Percentiles rank a stretch among this genome's conserved stretches.
Conservation (phyloP, 1,284 basidiomycete species). For the Sanguinoderma infundibulare region DNA sequence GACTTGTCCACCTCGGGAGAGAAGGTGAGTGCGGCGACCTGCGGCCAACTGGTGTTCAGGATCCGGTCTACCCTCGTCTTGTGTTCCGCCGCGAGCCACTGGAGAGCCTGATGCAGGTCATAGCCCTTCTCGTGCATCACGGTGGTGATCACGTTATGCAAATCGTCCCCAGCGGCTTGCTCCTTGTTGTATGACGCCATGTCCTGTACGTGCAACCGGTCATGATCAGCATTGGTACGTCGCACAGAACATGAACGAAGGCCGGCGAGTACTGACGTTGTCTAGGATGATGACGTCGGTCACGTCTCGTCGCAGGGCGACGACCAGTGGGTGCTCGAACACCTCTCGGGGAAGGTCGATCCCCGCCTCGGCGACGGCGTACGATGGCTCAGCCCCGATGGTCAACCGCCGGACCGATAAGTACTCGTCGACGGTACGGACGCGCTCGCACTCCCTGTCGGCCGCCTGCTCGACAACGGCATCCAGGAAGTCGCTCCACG, state of each 20-base stretch:
- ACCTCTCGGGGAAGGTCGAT: slow-evolving; percentile 41
- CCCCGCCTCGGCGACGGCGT: slow-evolving; percentile 38
- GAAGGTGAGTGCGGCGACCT: slow-evolving; percentile 8
- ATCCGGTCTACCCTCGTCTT: slow-evolving; percentile 5
- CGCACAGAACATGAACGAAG: too few species aligned
- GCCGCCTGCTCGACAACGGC: slow-evolving; percentile 38
- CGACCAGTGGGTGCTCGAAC: slow-evolving; percentile 38
- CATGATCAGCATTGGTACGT: too few species aligned
- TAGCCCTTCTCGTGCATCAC: slow-evolving; percentile 27
- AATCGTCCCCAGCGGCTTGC: not conserved
- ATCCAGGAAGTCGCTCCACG: slow-evolving; percentile 32
- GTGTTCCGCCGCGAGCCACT: slow-evolving; percentile 9
- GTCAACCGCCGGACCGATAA: slow-evolving; percentile 38
- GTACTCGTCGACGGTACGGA: slow-evolving; percentile 38
- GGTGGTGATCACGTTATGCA: slow-evolving; percentile 24
- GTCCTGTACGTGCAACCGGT: too few species aligned
- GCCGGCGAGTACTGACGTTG: slow-evolving; percentile 38
- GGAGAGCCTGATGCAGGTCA: not conserved
- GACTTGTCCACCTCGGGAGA: slow-evolving; percentile 4
- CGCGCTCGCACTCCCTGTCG: slow-evolving; percentile 29
- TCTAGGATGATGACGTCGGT: slow-evolving; percentile 29
- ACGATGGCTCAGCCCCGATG: slow-evolving; percentile 37
- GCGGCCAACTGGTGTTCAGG: slow-evolving; percentile 4
- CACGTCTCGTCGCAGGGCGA: slow-evolving; percentile 26
- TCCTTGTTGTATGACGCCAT: slow-evolving; percentile 25